A percentile compares a stretch with the other conserved stretches of the same genome.
Conservation (phyloP, 805 yeast species). For the Teunomyces atbi region DNA sequence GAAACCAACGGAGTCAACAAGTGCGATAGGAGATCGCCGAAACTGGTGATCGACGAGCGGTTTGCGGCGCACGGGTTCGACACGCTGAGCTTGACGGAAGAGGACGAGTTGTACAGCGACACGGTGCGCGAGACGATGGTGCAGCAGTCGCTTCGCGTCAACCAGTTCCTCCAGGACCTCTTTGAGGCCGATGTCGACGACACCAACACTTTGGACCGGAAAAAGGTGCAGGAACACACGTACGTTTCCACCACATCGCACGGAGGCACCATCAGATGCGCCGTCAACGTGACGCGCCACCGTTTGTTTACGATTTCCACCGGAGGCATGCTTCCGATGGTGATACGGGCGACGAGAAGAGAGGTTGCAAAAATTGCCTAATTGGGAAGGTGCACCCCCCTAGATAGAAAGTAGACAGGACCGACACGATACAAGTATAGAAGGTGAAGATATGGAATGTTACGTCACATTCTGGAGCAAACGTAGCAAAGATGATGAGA, state of each 20-base stretch:
- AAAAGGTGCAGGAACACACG: slow-evolving; percentile 18
- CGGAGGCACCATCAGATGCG: slow-evolving; percentile 57
- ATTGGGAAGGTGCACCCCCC: neutral
- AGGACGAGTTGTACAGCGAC: slow-evolving; percentile 46
- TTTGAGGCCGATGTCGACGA: slow-evolving; percentile 23
- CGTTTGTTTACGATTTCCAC: slow-evolving; percentile 59
- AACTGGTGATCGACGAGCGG: slow-evolving; percentile 36
- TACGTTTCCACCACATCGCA: slow-evolving; percentile 54
- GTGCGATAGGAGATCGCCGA: slow-evolving; percentile 57
- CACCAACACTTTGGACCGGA: slow-evolving; percentile 17
- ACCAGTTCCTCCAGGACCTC: slow-evolving; percentile 40
- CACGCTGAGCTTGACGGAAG: slow-evolving; percentile 47
- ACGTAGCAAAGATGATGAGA: neutral
- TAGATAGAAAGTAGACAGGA: no score
- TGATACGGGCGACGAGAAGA: slow-evolving; percentile 43
- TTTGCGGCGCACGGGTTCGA: slow-evolving; percentile 44
- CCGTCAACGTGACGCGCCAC: slow-evolving; percentile 52
- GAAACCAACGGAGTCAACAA: slow-evolving; percentile 61
- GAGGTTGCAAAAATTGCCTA: neutral
- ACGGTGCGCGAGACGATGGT: slow-evolving; percentile 47
- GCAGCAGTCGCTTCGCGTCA: slow-evolving; percentile 51
- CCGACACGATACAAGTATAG: no score
- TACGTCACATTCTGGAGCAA: no score
- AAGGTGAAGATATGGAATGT: no score
- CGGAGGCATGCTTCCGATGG: slow-evolving; percentile 63